These are phyloP conservation scores for Aspergillus bombycis DNA, from an alignment of 2,329 filamentous ascomycete species.

Conservation along the genomic window DNA sequence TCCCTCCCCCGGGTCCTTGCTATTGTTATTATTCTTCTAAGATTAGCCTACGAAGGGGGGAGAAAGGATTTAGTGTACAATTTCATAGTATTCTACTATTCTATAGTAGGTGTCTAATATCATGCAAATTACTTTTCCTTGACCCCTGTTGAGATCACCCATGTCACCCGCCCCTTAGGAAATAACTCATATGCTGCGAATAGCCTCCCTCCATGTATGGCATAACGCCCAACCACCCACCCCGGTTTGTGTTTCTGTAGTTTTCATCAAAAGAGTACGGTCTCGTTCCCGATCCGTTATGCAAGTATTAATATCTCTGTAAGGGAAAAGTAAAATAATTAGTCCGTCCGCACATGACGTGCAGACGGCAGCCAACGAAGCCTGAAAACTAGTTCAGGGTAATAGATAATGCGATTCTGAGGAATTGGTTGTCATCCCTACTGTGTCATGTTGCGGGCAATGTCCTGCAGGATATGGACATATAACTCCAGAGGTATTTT, in stretches of 20 bases:
- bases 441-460: background rate
- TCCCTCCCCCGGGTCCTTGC: background rate
- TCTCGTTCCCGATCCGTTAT: background rate
- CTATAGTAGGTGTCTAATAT: constrained; percentile 2
- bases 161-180: constrained; percentile 7
- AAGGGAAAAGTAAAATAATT: background rate
- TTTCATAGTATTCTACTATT: background rate
- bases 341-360: background rate
- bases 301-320: background rate
- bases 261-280: background rate
- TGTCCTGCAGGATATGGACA: background rate
- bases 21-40: background rate
- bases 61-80: background rate
- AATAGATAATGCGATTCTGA: background rate
- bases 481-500: background rate
- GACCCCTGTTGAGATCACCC: constrained; percentile 22
- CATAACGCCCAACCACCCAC: background rate
- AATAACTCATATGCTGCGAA: background rate
- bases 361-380: background rate
- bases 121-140: constrained; percentile 8
- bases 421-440: background rate
- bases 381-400: background rate
- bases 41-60: background rate
- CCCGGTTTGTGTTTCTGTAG: background rate
- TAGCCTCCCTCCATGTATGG: background rate